Conservation (phyloP, 176 grass and related monocot genomes). For the Olyra latifolia region DNA sequence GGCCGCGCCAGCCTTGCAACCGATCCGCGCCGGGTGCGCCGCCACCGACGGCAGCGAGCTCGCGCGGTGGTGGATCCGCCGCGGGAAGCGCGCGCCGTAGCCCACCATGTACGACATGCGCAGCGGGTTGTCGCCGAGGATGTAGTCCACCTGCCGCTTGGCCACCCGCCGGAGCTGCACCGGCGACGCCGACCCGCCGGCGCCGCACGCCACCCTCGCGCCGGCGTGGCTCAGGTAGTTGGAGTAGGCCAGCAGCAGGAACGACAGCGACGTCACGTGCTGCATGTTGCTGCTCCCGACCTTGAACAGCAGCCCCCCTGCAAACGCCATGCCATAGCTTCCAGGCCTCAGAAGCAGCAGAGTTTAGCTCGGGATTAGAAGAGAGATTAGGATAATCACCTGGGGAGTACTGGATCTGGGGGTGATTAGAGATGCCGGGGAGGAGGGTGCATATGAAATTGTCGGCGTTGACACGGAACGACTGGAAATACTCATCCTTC, state of each 20-base stretch:
- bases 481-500: conserved; percentile 57
- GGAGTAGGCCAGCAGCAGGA: conserved; percentile 76
- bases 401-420: conserved; percentile 54
- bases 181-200: conserved; percentile 37
- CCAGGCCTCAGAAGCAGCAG: background rate
- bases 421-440: conserved; percentile 52
- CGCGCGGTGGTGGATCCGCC: conserved; percentile 61
- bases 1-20: conserved; percentile 43
- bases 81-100: conserved; percentile 47
- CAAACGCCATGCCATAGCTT: background rate
- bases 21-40: conserved; percentile 32
- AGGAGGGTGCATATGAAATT: conserved; percentile 58
- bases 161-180: conserved; percentile 58
- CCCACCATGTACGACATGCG: conserved; percentile 85
- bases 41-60: conserved; percentile 50
- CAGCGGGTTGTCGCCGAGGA: conserved; percentile 65
- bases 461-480: conserved; percentile 46
- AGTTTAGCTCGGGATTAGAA: background rate
- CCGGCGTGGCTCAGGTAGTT: conserved; percentile 78
- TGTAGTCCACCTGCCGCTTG: conserved; percentile 79
- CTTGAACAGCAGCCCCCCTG: conserved; percentile 71
- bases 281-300: conserved; percentile 79
- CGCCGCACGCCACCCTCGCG: conserved; percentile 55
- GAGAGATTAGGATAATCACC: background rate
- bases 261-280: conserved; percentile 79